phyloP scores from a whole-genome alignment of 2,329 filamentous ascomycete species.

The Alternaria postmessia region DNA sequence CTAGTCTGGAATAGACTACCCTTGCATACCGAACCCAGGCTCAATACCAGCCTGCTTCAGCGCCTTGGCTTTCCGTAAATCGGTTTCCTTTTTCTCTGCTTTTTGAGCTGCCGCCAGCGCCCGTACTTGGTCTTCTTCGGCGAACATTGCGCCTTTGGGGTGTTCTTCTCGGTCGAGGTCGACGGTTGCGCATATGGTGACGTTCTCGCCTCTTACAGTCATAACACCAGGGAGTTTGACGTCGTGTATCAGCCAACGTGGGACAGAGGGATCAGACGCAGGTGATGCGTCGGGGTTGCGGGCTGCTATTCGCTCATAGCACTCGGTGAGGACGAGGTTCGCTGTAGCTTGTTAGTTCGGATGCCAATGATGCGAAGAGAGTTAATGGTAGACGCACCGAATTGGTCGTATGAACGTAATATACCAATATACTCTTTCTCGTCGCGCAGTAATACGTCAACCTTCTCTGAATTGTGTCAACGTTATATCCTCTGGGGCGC shows the following conservation, averaged over 20 bases:
- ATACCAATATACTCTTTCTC: constrained; percentile 94
- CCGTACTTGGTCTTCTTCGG: constrained; percentile 73
- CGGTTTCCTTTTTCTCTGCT: constrained; percentile 69
- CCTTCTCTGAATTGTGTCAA: constrained; percentile 74
- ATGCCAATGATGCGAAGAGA: neutral
- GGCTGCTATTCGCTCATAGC: constrained; percentile 85
- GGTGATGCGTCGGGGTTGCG: constrained; percentile 53
- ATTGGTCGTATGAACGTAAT: constrained; percentile 95
- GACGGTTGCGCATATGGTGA: constrained; percentile 93
- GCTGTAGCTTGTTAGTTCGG: constrained; percentile 62
- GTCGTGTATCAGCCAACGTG: constrained; percentile 76
- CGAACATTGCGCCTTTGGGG: constrained; percentile 74
- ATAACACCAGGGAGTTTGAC: constrained; percentile 85
- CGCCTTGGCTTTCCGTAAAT: constrained; percentile 70
- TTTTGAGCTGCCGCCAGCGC: constrained; percentile 77
- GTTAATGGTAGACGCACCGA: constrained; percentile 66
- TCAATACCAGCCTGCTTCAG: constrained; percentile 61
- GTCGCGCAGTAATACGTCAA: constrained; percentile 89
- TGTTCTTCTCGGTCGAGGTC: constrained; percentile 97
- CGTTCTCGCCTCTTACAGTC: constrained; percentile 94
- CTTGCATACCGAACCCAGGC: constrained; percentile 81
- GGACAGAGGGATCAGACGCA: constrained; percentile 29
- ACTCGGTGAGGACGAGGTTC: constrained; percentile 93
- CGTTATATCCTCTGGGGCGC: constrained; percentile 9
- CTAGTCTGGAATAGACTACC: neutral